Evolutionary conservation across 768 basidiomycete species (phyloP).

Genomic region (Strobilomyces echinocephalus): DNA sequence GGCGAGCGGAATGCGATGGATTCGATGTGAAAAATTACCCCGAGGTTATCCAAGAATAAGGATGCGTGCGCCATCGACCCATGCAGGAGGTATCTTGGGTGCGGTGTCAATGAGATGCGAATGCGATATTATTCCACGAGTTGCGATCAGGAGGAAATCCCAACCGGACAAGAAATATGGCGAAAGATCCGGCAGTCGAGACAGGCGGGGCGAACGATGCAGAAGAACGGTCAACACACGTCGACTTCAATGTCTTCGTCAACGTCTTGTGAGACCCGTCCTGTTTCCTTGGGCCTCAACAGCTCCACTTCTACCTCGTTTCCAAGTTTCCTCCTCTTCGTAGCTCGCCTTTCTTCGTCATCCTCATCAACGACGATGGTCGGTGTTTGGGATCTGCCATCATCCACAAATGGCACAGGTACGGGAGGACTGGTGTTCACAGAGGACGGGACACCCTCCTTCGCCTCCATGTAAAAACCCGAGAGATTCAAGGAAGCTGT

Average conservation of each 20-base stretch:
- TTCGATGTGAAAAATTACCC: not conserved
- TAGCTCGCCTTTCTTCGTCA: conserved; percentile 44
- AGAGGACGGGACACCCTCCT: conserved; percentile 17
- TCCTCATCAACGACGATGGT: conserved; percentile 58
- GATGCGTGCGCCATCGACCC: conserved; percentile 2
- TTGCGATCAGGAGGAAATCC: not conserved
- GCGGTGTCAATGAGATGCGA: conserved; percentile 13
- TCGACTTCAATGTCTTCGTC: conserved; percentile 31
- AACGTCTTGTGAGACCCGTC: conserved; percentile 7
- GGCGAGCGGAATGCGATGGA: not conserved
- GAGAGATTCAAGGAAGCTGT: not conserved
- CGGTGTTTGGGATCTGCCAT: conserved; percentile 38
- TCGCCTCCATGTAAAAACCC: conserved; percentile 16
- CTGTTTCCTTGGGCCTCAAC: not conserved
- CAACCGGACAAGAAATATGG: conserved; percentile 4
- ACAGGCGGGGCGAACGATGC: not conserved
- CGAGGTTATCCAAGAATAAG: conserved; percentile 20
- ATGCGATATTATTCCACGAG: conserved; percentile 13
- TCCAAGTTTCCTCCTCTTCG: conserved; percentile 48
- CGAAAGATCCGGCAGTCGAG: not conserved
- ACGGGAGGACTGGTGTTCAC: conserved; percentile 25
- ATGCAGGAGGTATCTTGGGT: conserved; percentile 19
- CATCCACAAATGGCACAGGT: conserved; percentile 30
- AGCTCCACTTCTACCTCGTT: not conserved
- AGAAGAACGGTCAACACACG: conserved; percentile 17